These are phyloP conservation scores for Blastocystis sp. DNA, from an alignment of 352 stramenopile genomes.

Conservation along the genomic window DNA sequence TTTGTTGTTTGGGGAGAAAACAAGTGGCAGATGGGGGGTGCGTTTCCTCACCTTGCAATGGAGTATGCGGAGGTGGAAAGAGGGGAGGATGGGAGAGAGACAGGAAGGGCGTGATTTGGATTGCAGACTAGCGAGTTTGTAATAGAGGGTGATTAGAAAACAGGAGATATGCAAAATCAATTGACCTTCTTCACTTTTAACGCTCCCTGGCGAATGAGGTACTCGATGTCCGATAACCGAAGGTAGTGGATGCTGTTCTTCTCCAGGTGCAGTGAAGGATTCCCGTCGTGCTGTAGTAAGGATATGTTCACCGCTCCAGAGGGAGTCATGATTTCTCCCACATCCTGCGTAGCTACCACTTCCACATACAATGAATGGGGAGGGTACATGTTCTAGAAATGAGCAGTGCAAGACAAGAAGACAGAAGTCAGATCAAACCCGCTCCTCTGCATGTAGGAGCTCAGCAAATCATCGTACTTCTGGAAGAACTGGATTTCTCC, in stretches of 20 bases:
- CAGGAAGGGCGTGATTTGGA: no score
- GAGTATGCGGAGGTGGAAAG: no score
- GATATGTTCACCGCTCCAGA: slow-evolving; percentile 61
- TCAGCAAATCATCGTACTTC: slow-evolving; percentile 41
- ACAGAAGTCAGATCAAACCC: slow-evolving; percentile 53
- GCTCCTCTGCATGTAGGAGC: slow-evolving; percentile 26
- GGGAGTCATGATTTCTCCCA: slow-evolving; percentile 47
- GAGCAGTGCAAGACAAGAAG: not conserved
- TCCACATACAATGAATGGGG: slow-evolving; percentile 40
- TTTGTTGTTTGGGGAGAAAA: no score
- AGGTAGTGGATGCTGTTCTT: slow-evolving; percentile 66
- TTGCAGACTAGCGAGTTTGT: not conserved
- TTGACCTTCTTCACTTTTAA: slow-evolving; percentile 42
- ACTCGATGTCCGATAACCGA: slow-evolving; percentile 46
- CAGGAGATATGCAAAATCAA: not conserved
- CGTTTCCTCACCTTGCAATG: no score
- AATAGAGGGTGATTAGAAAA: slow-evolving; percentile 2
- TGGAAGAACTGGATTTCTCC: slow-evolving; percentile 51
- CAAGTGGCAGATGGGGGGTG: no score
- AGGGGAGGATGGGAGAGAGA: no score
- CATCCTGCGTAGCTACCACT: slow-evolving; percentile 23
- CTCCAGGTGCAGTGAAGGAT: slow-evolving; percentile 23
- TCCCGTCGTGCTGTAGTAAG: not conserved
- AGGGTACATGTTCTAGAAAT: slow-evolving; percentile 41
- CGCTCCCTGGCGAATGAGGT: slow-evolving; percentile 26